These are phyloP conservation scores for Rhodotorula taiwanensis DNA, from an alignment of 768 basidiomycete species.

Conservation along the genomic window DNA sequence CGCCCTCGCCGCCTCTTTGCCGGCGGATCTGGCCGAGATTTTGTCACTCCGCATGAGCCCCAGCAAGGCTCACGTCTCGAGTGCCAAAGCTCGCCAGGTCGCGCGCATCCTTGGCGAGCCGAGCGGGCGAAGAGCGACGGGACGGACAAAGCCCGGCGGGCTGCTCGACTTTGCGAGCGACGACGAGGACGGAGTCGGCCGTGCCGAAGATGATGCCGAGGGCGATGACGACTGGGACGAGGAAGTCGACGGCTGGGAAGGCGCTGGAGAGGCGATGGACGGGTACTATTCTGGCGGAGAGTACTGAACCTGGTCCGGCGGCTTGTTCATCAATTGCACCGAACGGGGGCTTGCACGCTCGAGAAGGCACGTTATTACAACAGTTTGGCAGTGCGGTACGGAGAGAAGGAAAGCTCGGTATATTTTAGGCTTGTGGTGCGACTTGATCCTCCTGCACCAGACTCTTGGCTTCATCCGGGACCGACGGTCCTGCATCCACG, in stretches of 20 bases:
- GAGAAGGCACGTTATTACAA: not conserved
- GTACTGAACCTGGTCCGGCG: not conserved
- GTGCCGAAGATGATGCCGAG: not conserved
- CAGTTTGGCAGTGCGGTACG: not conserved
- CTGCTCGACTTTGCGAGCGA: constrained; percentile 16
- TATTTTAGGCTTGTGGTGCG: not conserved
- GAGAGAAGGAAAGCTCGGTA: no score
- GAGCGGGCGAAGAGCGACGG: not conserved
- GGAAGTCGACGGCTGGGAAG: constrained; percentile 33
- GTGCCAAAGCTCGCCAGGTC: constrained; percentile 22
- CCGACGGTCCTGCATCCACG: constrained; percentile 1
- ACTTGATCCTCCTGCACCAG: not conserved
- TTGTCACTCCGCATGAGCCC: constrained; percentile 29
- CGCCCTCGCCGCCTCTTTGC: constrained; percentile 9
- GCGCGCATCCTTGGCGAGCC: constrained; percentile 19
- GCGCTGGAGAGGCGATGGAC: constrained; percentile 30
- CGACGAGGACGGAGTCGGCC: not conserved
- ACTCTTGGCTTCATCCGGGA: constrained; percentile 1
- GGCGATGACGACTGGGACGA: constrained; percentile 36
- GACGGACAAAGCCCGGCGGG: not conserved
- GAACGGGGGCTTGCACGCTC: no score
- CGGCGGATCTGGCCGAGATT: constrained; percentile 25
- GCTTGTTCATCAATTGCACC: no score
- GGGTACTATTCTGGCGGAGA: constrained; percentile 22
- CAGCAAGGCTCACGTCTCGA: not conserved